Evolutionary conservation across 352 stramenopile species (phyloP).

Genomic region (Phytophthora citricola): DNA sequence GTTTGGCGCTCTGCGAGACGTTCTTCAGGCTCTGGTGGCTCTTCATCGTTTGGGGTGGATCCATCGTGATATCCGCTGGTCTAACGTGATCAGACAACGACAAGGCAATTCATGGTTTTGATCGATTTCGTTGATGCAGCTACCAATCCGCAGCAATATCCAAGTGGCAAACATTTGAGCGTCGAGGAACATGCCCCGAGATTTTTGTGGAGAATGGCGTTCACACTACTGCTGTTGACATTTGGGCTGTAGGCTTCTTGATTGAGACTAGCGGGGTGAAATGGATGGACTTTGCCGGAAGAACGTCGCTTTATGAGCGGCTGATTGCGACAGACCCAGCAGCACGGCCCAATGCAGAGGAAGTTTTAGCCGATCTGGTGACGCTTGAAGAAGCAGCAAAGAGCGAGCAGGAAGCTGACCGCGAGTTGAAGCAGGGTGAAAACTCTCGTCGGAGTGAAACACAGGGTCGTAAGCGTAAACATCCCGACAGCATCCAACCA

Average conservation of each 20-base stretch:
- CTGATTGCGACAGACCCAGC: too few relatives aligned
- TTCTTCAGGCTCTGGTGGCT: constrained; percentile 7
- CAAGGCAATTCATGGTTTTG: constrained; percentile 16
- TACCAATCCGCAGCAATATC: constrained; percentile 20
- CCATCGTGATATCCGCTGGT: constrained; percentile 29
- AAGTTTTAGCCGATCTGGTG: too few relatives aligned
- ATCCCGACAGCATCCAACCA: too few relatives aligned
- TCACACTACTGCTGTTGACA: constrained; percentile 30
- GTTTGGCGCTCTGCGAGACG: too few relatives aligned
- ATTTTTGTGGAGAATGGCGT: constrained; percentile 17
- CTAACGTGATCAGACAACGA: constrained; percentile 12
- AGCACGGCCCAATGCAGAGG: too few relatives aligned
- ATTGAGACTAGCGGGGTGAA: constrained; percentile 25
- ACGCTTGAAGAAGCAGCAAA: too few relatives aligned
- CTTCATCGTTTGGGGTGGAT: constrained; percentile 13
- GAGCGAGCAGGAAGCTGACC: too few relatives aligned
- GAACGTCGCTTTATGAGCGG: too few relatives aligned
- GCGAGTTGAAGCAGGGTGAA: too few relatives aligned
- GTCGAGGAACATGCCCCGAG: constrained; percentile 25
- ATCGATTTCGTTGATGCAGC: constrained; percentile 23
- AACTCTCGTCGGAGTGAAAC: too few relatives aligned
- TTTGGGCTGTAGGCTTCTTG: constrained; percentile 30
- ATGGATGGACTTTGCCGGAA: too few relatives aligned
- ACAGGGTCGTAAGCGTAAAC: too few relatives aligned
- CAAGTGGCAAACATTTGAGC: constrained; percentile 22